Evolutionary conservation across 805 yeast genomes (phyloP).

Genomic region (Candida michaelii): DNA sequence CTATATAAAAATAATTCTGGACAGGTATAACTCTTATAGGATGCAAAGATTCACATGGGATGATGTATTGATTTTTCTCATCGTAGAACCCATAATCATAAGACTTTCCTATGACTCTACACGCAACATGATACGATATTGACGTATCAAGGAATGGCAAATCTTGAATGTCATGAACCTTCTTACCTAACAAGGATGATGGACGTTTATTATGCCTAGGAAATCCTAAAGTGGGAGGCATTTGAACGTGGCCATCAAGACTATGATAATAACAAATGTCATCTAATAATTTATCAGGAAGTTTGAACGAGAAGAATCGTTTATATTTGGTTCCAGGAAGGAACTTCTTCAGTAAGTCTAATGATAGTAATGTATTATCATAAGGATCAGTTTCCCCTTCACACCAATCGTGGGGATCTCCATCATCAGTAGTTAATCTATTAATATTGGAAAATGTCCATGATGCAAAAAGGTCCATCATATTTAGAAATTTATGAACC

Average conservation of each 20-base stretch:
- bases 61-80: conserved; percentile 33
- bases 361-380: conserved; percentile 35
- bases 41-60: conserved; percentile 31
- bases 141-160: conserved; percentile 36
- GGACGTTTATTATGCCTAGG: conserved; percentile 26
- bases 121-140: conserved; percentile 36
- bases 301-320: conserved; percentile 40
- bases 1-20: conserved; percentile 19
- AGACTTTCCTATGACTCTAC: conserved; percentile 42
- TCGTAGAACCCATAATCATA: conserved; percentile 27
- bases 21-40: conserved; percentile 39
- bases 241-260: conserved; percentile 32
- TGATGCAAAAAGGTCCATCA: conserved; percentile 44
- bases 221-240: conserved; percentile 40
- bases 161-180: conserved; percentile 27
- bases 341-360: conserved; percentile 37
- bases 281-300: conserved; percentile 42
- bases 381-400: conserved; percentile 44
- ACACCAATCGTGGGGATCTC: conserved; percentile 47
- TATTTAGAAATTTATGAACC: conserved; percentile 40
- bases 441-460: conserved; percentile 47
- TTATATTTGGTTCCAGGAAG: conserved; percentile 41
- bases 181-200: conserved; percentile 23
- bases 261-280: conserved; percentile 39
- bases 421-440: conserved; percentile 37